Evolutionary conservation across 2,329 filamentous ascomycete species (phyloP).

Genomic region (Hypoxylon sp.): DNA sequence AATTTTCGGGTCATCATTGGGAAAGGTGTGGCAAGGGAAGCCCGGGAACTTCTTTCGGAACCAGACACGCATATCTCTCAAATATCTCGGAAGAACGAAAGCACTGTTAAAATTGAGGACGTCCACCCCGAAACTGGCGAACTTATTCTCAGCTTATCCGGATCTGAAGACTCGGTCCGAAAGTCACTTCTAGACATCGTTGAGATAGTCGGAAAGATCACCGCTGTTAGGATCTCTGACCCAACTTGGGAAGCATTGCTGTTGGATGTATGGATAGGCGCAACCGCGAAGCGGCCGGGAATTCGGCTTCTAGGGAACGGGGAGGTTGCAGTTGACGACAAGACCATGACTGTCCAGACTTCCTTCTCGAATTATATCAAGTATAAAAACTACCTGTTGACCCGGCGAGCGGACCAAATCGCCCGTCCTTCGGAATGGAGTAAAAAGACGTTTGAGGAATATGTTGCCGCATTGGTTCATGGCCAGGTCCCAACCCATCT

Average conservation of each 20-base stretch:
- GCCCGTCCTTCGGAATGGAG: constrained; percentile 47
- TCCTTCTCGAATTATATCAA: constrained; percentile 1
- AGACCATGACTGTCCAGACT: constrained; percentile 43
- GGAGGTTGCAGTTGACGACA: constrained; percentile 35
- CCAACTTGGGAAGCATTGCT: constrained; percentile 35
- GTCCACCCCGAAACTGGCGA: constrained; percentile 24
- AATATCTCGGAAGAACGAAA: constrained; percentile 46
- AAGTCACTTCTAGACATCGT: constrained; percentile 48
- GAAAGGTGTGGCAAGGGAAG: constrained; percentile 43
- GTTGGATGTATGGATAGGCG: constrained; percentile 36
- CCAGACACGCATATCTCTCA: constrained; percentile 46
- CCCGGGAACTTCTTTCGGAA: constrained; percentile 42
- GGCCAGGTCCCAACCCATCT: constrained; percentile 46
- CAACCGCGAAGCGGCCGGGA: constrained; percentile 10
- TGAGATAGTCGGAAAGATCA: constrained; percentile 44
- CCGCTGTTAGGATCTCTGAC: constrained; percentile 46
- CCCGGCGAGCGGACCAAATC: constrained; percentile 47
- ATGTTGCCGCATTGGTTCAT: constrained; percentile 48
- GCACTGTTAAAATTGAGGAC: constrained; percentile 46
- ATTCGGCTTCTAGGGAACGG: constrained; percentile 36
- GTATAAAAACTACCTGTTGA: constrained; percentile 42
- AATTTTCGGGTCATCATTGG: constrained; percentile 50
- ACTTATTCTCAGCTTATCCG: constrained; percentile 47
- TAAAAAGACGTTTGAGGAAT: constrained; percentile 47
- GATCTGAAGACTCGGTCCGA: constrained; percentile 46